A percentile compares a stretch with the other conserved stretches of the same genome.
phyloP scores from a whole-genome alignment of 257 asterid genomes.

The Nicotiana paniculata region DNA sequence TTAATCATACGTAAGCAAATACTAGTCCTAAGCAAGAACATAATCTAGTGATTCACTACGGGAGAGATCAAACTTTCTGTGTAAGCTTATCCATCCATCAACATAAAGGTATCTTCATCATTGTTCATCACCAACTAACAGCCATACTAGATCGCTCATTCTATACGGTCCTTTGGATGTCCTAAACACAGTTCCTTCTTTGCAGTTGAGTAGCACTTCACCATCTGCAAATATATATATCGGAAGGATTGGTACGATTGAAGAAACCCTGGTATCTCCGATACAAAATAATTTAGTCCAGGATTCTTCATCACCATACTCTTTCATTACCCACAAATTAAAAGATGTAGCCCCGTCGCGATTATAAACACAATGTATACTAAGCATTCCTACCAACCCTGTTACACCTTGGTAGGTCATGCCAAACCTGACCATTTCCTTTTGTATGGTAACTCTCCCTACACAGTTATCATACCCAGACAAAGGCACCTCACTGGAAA shows the following conservation, averaged over 20 bases:
- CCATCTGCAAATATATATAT: neutral
- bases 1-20: no score
- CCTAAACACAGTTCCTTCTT: no score
- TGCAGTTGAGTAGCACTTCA: neutral
- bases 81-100: no score
- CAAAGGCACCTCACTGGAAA: no score
- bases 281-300: neutral
- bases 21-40: neutral
- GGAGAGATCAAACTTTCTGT: neutral
- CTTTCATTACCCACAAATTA: conserved; percentile 3
- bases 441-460: neutral
- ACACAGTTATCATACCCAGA: no score
- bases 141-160: neutral
- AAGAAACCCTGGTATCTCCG: no score
- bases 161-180: no score
- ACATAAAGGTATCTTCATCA: neutral
- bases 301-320: neutral
- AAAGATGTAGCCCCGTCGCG: neutral
- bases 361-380: neutral
- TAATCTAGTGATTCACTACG: neutral
- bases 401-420: neutral
- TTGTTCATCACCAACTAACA: neutral
- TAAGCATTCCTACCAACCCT: neutral
- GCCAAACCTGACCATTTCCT: no score
- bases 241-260: no score